Base-by-base conservation (phyloP, 2,329 filamentous ascomycete species). In the Paecilomyces sp. region DNA sequence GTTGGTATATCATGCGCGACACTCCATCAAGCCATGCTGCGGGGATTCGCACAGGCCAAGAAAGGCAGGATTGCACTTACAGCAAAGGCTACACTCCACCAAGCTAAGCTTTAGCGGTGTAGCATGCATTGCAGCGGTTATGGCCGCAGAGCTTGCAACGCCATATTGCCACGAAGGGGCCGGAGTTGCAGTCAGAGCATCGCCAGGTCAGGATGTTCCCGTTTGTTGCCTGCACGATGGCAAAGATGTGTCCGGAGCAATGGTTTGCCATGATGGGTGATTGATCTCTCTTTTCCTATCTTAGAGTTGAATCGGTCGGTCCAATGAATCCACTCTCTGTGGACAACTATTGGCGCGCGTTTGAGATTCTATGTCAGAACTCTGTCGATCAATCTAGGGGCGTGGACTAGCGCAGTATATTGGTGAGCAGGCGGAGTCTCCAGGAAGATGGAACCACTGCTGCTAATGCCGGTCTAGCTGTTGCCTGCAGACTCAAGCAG, bases 171-270 rank as follows among this genome's bases (percentile, higher is more conserved):
- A 73, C 65, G 58, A 72, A 76, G 36, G 75, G 75, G 24, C 75
- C 75, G 50, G 70, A 68, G 64, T 74, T 76, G 68, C 75, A 77
- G 63, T 75, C 71, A 3, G 73, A 76, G 64, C 75, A 77, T n/a
- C 73, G 71, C 75, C 75, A 77, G 56, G 72, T 74, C 58, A 77
- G 66, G 60, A 77, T 76, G 58, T 75, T 77, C 53, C 75, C 75
- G 62, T 77, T 76, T 54, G 72, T 73, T 11, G 71, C 68, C 62
- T 77, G 75, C 36, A 76, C 65, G 58, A 77, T 75, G 58, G 67
- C 69, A 59, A 76, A 76, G 36, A 66, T 61, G 59, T 77, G 74
- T 56, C 72, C 71, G 56, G 72, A 74, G 59, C 72, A 75, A 58
- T 75, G 73, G 63, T 75, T 75, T 59, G 73, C 74, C 73, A 76